phyloP scores from a whole-genome alignment of 1,284 basidiomycete species.

The Kwoniella shivajii region DNA sequence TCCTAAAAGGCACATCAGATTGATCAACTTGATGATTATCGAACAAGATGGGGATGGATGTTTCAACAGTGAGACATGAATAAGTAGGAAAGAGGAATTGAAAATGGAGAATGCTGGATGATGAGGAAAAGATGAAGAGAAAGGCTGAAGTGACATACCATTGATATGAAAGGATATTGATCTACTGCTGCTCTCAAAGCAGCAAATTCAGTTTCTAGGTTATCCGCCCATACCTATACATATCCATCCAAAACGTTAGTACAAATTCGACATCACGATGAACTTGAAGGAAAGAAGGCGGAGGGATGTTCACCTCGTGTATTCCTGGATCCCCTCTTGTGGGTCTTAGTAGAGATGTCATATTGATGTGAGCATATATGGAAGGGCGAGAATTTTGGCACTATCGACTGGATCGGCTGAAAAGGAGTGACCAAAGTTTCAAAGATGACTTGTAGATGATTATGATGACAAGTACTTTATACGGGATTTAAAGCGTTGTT shows the following conservation, averaged over 20 bases:
- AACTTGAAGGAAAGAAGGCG: too few relatives aligned
- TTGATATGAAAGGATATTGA: conserved; percentile 89
- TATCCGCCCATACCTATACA: conserved; percentile 79
- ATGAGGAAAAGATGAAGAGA: background rate
- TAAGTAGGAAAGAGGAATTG: conserved; percentile 22
- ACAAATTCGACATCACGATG: background rate
- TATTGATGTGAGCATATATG: background rate
- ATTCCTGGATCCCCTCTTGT: conserved; percentile 41
- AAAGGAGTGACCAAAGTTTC: too few relatives aligned
- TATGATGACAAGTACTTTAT: too few relatives aligned
- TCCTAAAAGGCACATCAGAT: conserved; percentile 67
- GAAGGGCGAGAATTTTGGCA: background rate
- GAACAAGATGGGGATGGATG: background rate
- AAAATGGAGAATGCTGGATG: conserved; percentile 18
- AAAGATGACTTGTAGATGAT: too few relatives aligned
- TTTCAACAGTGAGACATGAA: background rate
- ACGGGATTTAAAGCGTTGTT: too few relatives aligned
- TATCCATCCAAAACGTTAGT: background rate
- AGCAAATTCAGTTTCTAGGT: conserved; percentile 89
- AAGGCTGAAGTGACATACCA: too few relatives aligned
- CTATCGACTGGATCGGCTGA: too few relatives aligned
- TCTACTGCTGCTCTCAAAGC: conserved; percentile 84
- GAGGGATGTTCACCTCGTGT: conserved; percentile 43
- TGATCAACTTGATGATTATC: too few relatives aligned
- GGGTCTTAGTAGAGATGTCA: conserved; percentile 6